phyloP scores from a whole-genome alignment of 257 asterid genomes.

The Perilla frutescens region DNA sequence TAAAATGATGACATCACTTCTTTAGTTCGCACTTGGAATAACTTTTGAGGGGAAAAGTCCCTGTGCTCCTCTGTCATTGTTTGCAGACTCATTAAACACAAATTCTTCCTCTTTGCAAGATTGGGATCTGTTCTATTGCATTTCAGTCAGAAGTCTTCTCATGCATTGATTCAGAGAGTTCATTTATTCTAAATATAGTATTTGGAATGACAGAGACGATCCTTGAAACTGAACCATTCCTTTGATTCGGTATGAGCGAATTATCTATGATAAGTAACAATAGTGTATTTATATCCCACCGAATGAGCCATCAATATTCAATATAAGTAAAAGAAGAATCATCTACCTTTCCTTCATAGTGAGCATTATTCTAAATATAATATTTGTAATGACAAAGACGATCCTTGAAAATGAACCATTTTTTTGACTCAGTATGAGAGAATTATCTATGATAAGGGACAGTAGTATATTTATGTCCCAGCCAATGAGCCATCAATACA shows the following conservation, averaged over 20 bases:
- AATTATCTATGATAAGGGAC: too few relatives aligned
- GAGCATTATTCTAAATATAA: neutral
- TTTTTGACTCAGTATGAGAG: neutral
- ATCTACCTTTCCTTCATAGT: too few relatives aligned
- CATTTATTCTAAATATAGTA: neutral
- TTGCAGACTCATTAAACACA: slow-evolving; percentile 10
- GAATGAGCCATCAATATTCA: too few relatives aligned
- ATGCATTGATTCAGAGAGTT: neutral
- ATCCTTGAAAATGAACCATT: neutral
- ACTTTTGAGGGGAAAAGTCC: neutral
- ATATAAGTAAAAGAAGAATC: too few relatives aligned
- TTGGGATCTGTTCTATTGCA: neutral
- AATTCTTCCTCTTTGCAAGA: neutral
- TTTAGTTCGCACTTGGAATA: slow-evolving; percentile 19
- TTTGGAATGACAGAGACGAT: neutral
- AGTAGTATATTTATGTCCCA: too few relatives aligned
- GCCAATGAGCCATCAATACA: too few relatives aligned
- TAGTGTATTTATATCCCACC: too few relatives aligned
- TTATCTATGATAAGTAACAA: too few relatives aligned
- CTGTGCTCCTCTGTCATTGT: neutral
- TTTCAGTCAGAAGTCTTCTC: neutral
- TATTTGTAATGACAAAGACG: neutral
- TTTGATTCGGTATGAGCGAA: neutral
- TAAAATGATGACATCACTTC: neutral
- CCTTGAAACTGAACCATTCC: neutral